Evolutionary conservation across 768 basidiomycete species (phyloP), one percentile per base, ranked within the genome.

Genomic region (Boletus subcaerulescens): DNA sequence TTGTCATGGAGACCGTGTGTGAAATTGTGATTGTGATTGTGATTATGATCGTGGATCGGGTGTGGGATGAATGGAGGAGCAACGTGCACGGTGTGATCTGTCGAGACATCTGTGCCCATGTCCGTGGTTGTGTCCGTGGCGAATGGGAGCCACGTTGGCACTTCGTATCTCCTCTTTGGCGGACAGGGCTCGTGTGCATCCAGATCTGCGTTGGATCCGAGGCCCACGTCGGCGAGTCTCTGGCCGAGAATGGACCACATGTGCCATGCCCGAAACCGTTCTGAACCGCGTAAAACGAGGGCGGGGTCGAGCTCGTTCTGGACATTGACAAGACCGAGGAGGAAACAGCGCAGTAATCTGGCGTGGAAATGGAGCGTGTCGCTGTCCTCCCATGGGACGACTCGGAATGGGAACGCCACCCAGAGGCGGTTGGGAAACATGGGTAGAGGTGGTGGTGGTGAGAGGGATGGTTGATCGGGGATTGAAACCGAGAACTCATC

Each of bases 311-410:
- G 29, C 29, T 29, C 29, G 38, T n/a, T 40, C 22, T 42, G 31
- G 10, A 47, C 11, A 15, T 53, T 51, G 9, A 56, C 38, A 20
- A 55, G 5, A 17, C 41, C 13, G 14, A 53, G 45, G 1, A 57
- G 18, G 45, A 61, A 57, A 45, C 55, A 63, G 15, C 45, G 64
- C 36, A 66, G 50, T 0, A 66, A 24, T 13, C 5, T 32, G 18
- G 31, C 46, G 38, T 65, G 64, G 32, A 65, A 50, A 35, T 11
- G 32, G 24, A 59, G 1, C 7, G 42, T 55, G 47, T 29, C 29
- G 29, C 29, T 29, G 29, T 66, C 64, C 32, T 60, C 41, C 61
- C 60, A 63, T 24, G 43, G 39, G 20, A 40, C n/a, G 29, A 52
- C 14, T 35, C 13, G 33, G 13, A 35, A 40, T 5, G 17, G 29